Evolutionary conservation across 192 early-diverging fungal genomes (phyloP), one percentile per base, ranked within the genome.

Genomic region (Coemansia sp.): DNA sequence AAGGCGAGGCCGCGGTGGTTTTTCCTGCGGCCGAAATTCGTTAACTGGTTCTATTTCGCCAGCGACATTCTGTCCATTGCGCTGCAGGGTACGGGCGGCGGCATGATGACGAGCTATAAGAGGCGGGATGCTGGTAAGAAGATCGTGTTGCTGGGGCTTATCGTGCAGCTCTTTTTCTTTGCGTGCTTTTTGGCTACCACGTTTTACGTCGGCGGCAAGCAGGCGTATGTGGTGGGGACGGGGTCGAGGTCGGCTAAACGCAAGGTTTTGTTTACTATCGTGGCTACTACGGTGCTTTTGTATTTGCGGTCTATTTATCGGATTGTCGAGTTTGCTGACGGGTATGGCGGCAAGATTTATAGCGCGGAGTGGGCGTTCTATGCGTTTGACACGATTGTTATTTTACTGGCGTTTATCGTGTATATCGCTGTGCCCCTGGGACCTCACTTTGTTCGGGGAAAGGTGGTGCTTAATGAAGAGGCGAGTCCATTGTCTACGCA

Each of bases 351-450:
- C 14, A 69, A 66, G 41, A 73, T 85, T 17, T 79, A 83, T 13
- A 74, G 67, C 34, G 48, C 74, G 7, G 84, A 85, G 65, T 78
- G 77, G 72, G 81, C 78, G 31, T 85, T 85, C 72, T 79, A 78
- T 33, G 78, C 74, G 11, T 85, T 85, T 70, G 84, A 85, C 57
- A 76, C 84, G 0, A 59, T 85, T 3, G 9, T 85, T 27, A 79
- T 85, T 21, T 70, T 83, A 21, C 8, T 77, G n/a, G 73, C 75
- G 2, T 77, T 83, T 29, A 6, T 78, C 19, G 68, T 77, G 9
- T 85, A 78, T 50, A 74, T 85, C 56, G 64, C 65, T 2, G 9
- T 74, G 33, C 76, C 72, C 44, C 64, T 81, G 9, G 79, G 74
- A 1, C 63, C 48, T 17, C 64, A 72, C 63, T 72, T 72, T 45